phyloP scores from a whole-genome alignment of 768 basidiomycete genomes.

The Mrakia gelida region DNA sequence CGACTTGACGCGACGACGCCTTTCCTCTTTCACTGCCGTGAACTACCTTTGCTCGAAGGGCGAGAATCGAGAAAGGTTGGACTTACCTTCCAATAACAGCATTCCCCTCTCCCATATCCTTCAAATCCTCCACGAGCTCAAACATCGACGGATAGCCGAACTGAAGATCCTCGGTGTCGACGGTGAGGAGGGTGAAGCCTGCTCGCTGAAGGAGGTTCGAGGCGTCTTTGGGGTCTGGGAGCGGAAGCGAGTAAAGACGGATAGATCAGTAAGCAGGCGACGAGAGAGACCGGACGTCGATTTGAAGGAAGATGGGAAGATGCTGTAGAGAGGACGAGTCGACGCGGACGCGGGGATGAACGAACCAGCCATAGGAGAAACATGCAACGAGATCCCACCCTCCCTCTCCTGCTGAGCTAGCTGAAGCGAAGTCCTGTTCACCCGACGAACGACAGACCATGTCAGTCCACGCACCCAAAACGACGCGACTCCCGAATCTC shows the following conservation, averaged over 20 bases:
- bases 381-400: conserved; percentile 91
- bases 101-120: conserved; percentile 94
- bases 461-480: too few relatives aligned
- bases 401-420: conserved; percentile 89
- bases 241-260: not conserved
- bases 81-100: conserved; percentile 75
- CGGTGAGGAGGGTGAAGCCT: conserved; percentile 87
- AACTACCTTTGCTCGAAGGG: too few relatives aligned
- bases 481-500: not conserved
- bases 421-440: conserved; percentile 75
- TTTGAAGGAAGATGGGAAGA: not conserved
- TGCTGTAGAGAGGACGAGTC: too few relatives aligned
- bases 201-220: conserved; percentile 88
- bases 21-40: too few relatives aligned
- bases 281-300: not conserved
- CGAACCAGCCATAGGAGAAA: conserved; percentile 96
- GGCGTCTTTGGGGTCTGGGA: conserved; percentile 79
- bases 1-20: not conserved
- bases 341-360: too few relatives aligned
- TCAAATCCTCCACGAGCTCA: conserved; percentile 90
- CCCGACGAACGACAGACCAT: too few relatives aligned
- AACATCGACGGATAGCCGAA: conserved; percentile 91
- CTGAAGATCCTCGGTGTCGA: conserved; percentile 89
- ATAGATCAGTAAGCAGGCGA: too few relatives aligned
- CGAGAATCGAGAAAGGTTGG: not conserved